A percentile compares a stretch with the other conserved stretches of the same genome.
Conservation (phyloP, 2,329 filamentous ascomycete species). For the Neonectria magnoliae region DNA sequence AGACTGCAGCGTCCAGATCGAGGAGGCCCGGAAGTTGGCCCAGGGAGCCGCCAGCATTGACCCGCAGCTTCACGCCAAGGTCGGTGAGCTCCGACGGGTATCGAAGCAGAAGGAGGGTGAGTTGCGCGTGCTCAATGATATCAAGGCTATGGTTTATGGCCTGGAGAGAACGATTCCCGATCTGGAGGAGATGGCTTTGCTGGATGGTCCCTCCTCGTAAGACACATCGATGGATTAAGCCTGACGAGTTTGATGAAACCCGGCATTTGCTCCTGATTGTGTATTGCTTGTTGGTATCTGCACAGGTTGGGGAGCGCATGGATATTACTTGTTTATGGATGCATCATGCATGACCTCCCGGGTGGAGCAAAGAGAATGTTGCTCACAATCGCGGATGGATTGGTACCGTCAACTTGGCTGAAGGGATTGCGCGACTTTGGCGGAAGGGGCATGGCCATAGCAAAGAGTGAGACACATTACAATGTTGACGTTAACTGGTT, state of each 20-base stretch:
- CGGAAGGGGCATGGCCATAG: no score
- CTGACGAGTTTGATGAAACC: neutral
- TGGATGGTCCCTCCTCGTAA: neutral
- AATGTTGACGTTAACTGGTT: no score
- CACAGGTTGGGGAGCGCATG: neutral
- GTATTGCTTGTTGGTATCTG: neutral
- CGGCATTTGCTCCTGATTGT: neutral
- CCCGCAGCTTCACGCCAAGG: neutral
- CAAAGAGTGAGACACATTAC: no score
- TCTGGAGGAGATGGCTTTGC: neutral
- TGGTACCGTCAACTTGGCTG: no score
- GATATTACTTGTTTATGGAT: neutral
- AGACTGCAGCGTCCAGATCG: neutral
- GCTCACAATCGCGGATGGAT: no score
- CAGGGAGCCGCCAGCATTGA: neutral
- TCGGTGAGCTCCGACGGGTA: no score
- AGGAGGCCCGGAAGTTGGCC: neutral
- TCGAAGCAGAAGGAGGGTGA: no score
- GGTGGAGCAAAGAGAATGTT: no score
- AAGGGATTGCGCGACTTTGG: no score
- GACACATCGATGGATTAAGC: neutral
- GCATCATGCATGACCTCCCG: no score
- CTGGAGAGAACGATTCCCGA: neutral
- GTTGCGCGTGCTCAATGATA: neutral
- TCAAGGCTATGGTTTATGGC: neutral